Percentiles rank a stretch among this genome's conserved stretches.
These are phyloP conservation scores for Cicer yamashitae DNA, from an alignment of 306 rosid species.

Conservation along the genomic window DNA sequence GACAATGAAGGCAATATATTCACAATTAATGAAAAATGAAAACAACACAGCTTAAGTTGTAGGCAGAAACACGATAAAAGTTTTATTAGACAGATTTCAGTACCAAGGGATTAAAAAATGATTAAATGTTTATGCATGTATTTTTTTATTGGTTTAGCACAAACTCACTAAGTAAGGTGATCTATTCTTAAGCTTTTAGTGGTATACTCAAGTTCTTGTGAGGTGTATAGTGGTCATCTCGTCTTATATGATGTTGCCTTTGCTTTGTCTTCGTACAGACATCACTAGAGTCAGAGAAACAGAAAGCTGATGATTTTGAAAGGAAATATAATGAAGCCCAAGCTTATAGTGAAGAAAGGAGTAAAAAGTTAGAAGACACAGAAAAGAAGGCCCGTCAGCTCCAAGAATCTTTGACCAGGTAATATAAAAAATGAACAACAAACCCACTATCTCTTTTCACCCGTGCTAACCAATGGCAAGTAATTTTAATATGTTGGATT, in stretches of 20 bases:
- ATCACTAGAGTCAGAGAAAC: slow-evolving; percentile 62
- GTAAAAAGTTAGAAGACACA: slow-evolving; percentile 67
- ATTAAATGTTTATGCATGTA: slow-evolving; percentile 17
- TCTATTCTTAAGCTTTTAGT: slow-evolving; percentile 29
- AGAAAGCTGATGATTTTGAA: slow-evolving; percentile 64
- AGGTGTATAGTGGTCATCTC: slow-evolving; percentile 35
- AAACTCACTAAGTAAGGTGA: slow-evolving; percentile 13
- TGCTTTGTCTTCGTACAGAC: slow-evolving; percentile 49
- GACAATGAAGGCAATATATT: slow-evolving; percentile 10
- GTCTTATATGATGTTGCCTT: slow-evolving; percentile 40
- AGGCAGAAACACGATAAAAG: slow-evolving; percentile 3
- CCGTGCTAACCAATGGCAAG: slow-evolving; percentile 11
- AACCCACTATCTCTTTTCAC: background rate
- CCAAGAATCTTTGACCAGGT: slow-evolving; percentile 83
- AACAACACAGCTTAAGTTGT: slow-evolving; percentile 26
- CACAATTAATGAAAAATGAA: slow-evolving; percentile 29
- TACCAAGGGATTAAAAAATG: slow-evolving; percentile 25
- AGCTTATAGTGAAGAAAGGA: slow-evolving; percentile 52
- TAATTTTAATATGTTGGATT: slow-evolving; percentile 19
- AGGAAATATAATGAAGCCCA: slow-evolving; percentile 69
- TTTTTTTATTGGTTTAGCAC: slow-evolving; percentile 27
- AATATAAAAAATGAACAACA: slow-evolving; percentile 44
- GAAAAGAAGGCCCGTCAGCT: slow-evolving; percentile 76
- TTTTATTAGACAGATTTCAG: slow-evolving; percentile 19
- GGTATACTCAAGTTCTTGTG: slow-evolving; percentile 24